Percentiles rank a stretch among this genome's conserved stretches.
phyloP scores from a whole-genome alignment of 2,329 filamentous ascomycete genomes.

The Cytospora piceicola region DNA sequence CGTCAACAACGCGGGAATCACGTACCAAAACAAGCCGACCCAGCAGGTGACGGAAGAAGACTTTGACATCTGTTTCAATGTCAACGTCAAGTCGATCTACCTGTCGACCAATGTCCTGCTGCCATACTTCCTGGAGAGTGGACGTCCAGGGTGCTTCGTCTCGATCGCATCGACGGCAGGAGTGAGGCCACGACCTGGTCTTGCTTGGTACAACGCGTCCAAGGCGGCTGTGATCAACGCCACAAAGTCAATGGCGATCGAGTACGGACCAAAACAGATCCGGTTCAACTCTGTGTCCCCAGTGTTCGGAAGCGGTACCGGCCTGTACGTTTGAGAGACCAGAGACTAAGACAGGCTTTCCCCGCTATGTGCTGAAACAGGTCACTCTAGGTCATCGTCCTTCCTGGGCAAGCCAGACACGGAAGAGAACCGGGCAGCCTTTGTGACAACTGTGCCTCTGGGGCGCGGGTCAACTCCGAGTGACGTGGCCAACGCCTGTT shows the following conservation, averaged over 20 bases:
- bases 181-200: constrained; percentile 60
- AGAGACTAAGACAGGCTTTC: not conserved
- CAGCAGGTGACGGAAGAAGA: constrained; percentile 66
- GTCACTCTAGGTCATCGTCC: constrained; percentile 1
- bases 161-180: constrained; percentile 69
- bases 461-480: constrained; percentile 59
- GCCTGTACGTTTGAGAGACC: constrained; percentile 48
- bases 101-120: constrained; percentile 62
- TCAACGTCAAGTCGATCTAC: constrained; percentile 72
- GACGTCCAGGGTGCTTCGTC: constrained; percentile 63
- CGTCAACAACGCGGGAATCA: constrained; percentile 64
- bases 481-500: constrained; percentile 72
- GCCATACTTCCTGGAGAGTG: constrained; percentile 61
- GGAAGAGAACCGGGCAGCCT: constrained; percentile 60
- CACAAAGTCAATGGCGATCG: constrained; percentile 65
- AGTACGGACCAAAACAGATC: constrained; percentile 73
- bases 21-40: constrained; percentile 66
- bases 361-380: not conserved
- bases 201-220: constrained; percentile 73
- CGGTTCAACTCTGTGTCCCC: constrained; percentile 75
- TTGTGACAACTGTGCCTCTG: constrained; percentile 58
- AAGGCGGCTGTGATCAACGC: constrained; percentile 69
- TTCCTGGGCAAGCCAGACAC: constrained; percentile 68
- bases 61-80: constrained; percentile 67
- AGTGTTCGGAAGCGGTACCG: constrained; percentile 64